phyloP scores from a whole-genome alignment of 495 filamentous ascomycete genomes.

The Aspergillus bridgeri region DNA sequence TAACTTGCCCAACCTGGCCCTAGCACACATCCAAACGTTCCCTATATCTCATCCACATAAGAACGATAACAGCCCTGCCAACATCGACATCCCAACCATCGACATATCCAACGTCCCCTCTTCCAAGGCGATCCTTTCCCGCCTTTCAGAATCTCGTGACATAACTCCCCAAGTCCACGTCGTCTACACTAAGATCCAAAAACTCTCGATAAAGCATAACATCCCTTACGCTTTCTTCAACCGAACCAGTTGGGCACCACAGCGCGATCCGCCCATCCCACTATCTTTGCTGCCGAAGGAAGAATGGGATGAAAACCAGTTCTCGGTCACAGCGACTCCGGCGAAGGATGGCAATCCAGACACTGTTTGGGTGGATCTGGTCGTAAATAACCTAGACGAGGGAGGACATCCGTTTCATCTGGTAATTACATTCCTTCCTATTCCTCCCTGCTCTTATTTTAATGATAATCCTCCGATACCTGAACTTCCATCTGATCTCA shows the following conservation, averaged over 20 bases:
- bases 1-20: slow-evolving; percentile 44
- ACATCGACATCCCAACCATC: slow-evolving; percentile 10
- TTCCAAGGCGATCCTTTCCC: slow-evolving; percentile 15
- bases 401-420: slow-evolving; percentile 51
- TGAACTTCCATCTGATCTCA: too few relatives aligned
- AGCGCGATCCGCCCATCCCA: slow-evolving; percentile 28
- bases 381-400: slow-evolving; percentile 52
- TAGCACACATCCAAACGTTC: slow-evolving; percentile 41
- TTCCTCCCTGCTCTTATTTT: slow-evolving; percentile 42
- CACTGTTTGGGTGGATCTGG: slow-evolving; percentile 42
- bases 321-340: slow-evolving; percentile 28
- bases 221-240: slow-evolving; percentile 47
- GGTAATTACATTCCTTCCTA: slow-evolving; percentile 19
- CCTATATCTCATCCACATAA: slow-evolving; percentile 16
- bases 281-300: slow-evolving; percentile 28
- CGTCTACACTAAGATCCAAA: slow-evolving; percentile 49
- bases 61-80: not conserved
- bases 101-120: slow-evolving; percentile 28
- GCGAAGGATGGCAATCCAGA: not conserved
- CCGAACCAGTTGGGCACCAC: slow-evolving; percentile 43
- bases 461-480: too few relatives aligned
- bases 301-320: slow-evolving; percentile 43
- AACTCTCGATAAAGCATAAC: slow-evolving; percentile 36
- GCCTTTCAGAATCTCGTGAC: slow-evolving; percentile 16
- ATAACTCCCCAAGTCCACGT: slow-evolving; percentile 34